Evolutionary conservation across 345 rosid species (phyloP).

Genomic region (Ceriops decandra): DNA sequence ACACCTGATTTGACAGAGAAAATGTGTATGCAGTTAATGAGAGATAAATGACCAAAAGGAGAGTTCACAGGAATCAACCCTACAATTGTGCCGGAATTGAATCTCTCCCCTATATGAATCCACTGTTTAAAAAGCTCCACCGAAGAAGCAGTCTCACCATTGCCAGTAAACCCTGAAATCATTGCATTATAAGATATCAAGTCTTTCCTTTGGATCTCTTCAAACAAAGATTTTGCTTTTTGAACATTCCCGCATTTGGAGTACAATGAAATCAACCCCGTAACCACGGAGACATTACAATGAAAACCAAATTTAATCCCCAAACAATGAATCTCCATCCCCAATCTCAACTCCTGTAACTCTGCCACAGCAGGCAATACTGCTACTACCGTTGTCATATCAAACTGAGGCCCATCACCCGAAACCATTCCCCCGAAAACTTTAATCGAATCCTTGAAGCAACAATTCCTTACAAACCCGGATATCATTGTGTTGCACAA

Average conservation of each 20-base stretch:
- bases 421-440: conserved; percentile 47
- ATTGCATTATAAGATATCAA: conserved; percentile 71
- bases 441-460: conserved; percentile 44
- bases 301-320: conserved; percentile 48
- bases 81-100: conserved; percentile 56
- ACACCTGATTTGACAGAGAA: conserved; percentile 48
- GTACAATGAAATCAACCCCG: conserved; percentile 60
- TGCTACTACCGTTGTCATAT: conserved; percentile 48
- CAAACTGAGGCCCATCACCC: conserved; percentile 35
- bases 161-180: conserved; percentile 65
- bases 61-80: conserved; percentile 68
- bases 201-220: conserved; percentile 49
- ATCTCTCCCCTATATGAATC: conserved; percentile 41
- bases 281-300: conserved; percentile 50
- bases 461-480: conserved; percentile 48
- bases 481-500: conserved; percentile 64
- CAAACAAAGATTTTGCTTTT: conserved; percentile 41
- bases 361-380: conserved; percentile 74
- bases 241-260: conserved; percentile 54
- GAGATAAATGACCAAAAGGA: conserved; percentile 53
- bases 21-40: conserved; percentile 48
- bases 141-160: conserved; percentile 47
- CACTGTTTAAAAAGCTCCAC: conserved; percentile 48
- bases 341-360: conserved; percentile 53
- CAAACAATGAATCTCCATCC: conserved; percentile 59